phyloP scores from a whole-genome alignment of 2,329 filamentous ascomycete species.

The Cytospora piceae region DNA sequence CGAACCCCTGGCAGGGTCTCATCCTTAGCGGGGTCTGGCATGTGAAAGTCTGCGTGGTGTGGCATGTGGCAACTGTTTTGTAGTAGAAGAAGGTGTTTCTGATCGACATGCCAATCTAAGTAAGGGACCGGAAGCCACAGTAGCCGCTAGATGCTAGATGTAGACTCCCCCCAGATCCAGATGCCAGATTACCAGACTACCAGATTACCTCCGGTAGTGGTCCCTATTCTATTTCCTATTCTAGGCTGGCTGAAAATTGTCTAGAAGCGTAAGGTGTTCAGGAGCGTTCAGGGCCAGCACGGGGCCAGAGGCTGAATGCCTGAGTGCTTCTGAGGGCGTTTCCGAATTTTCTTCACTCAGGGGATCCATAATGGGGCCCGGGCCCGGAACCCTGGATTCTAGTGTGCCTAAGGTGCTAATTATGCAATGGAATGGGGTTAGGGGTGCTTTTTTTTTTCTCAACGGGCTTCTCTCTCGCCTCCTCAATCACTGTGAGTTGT shows the following conservation, averaged over 20 bases:
- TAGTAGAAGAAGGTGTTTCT: not conserved
- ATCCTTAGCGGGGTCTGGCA: constrained; percentile 23
- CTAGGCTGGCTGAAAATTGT: not conserved
- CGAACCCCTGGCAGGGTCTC: not conserved
- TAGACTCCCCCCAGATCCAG: not conserved
- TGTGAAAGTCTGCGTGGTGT: constrained; percentile 24
- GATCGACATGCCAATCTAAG: not conserved
- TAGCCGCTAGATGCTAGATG: not conserved
- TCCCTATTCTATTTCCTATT: not conserved
- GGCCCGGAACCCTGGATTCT: not conserved
- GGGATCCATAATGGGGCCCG: not conserved
- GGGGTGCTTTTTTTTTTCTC: not conserved
- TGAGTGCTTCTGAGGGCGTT: no score
- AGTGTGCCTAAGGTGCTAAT: no score
- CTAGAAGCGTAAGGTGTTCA: not conserved
- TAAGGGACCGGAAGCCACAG: not conserved
- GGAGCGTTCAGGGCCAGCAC: not conserved
- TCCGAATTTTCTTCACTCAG: not conserved
- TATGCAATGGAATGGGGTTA: constrained; percentile 3
- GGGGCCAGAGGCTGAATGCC: no score
- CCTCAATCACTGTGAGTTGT: not conserved
- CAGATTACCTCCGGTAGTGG: not conserved
- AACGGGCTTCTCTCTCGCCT: constrained; percentile 2
- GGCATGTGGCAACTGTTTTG: constrained; percentile 18
- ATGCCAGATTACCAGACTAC: not conserved